phyloP scores from a whole-genome alignment of 1,284 basidiomycete genomes.

The Pyrrhoderma noxium region DNA sequence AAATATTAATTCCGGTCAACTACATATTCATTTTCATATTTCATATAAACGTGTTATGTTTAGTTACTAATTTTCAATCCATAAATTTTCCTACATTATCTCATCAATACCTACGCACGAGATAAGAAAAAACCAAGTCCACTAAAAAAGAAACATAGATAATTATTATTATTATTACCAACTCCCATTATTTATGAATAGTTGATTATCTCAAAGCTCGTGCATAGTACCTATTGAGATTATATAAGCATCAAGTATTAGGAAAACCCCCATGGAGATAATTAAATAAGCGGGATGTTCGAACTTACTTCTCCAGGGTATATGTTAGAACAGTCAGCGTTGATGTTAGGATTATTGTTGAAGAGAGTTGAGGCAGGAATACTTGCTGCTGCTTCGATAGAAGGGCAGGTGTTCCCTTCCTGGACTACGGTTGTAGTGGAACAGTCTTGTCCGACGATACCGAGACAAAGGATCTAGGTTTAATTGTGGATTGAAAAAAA shows the following conservation, averaged over 20 bases:
- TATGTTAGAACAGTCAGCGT: constrained; percentile 41
- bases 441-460: constrained; percentile 40
- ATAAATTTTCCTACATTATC: no score
- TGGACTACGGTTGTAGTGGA: constrained; percentile 31
- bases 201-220: constrained; percentile 7
- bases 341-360: constrained; percentile 50
- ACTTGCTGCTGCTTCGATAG: constrained; percentile 30
- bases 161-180: no score
- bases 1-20: no score
- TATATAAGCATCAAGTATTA: no score
- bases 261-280: no score
- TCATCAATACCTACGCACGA: no score
- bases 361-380: constrained; percentile 36
- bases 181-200: not conserved
- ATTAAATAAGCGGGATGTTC: no score
- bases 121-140: no score
- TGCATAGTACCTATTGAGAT: constrained; percentile 10
- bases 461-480: constrained; percentile 35
- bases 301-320: constrained; percentile 35
- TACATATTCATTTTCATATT: no score
- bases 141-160: no score
- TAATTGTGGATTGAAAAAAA: not conserved
- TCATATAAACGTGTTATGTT: no score
- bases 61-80: no score
- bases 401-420: constrained; percentile 35